Conservation (phyloP, 164 flowering plant species). For the Aristolochia californica region DNA sequence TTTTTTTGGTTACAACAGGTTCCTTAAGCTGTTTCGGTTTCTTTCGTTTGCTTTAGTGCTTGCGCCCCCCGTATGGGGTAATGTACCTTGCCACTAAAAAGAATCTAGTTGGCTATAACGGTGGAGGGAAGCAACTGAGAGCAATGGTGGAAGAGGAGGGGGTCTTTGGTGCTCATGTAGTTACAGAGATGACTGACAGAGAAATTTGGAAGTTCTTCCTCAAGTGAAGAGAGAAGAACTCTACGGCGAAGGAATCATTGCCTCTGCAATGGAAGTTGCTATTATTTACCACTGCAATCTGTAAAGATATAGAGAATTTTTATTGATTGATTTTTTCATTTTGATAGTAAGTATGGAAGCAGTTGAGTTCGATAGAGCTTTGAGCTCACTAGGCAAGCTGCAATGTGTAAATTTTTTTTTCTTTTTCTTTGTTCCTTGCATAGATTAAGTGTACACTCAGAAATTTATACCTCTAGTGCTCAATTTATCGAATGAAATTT, state of each 20-base stretch:
- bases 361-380: no score
- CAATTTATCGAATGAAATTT: no score
- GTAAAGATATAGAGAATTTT: neutral
- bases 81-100: slow-evolving; percentile 65
- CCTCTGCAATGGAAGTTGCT: neutral
- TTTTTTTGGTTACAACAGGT: no score
- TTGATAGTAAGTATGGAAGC: neutral
- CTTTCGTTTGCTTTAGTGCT: slow-evolving; percentile 40
- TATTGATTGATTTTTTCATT: slow-evolving; percentile 2
- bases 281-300: neutral
- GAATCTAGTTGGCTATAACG: slow-evolving; percentile 53
- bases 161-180: slow-evolving; percentile 59
- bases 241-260: neutral
- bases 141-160: slow-evolving; percentile 72
- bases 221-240: slow-evolving; percentile 23
- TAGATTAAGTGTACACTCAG: no score
- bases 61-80: slow-evolving; percentile 91
- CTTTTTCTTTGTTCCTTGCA: no score
- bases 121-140: slow-evolving; percentile 49
- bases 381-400: no score
- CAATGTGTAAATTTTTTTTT: no score
- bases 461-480: no score
- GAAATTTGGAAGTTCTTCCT: slow-evolving; percentile 82
- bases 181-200: slow-evolving; percentile 58
- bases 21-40: no score